Evolutionary conservation across 1,139 yeast species (phyloP).

Genomic region (Sugiyamaella neomexicana): DNA sequence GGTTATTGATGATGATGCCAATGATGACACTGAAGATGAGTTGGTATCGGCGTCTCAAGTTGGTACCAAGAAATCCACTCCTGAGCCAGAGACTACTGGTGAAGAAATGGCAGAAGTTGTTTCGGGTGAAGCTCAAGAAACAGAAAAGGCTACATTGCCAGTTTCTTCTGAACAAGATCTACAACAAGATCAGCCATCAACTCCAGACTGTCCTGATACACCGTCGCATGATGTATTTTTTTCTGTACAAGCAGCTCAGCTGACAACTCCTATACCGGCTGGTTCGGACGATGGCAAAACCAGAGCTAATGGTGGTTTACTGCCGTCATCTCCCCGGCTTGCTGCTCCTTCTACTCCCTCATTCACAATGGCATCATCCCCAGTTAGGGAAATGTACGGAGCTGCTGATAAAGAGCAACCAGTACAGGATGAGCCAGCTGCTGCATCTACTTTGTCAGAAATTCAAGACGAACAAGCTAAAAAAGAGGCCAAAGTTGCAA

Average conservation of each 20-base stretch:
- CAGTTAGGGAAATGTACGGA: not conserved
- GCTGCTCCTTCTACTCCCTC: conserved; percentile 13
- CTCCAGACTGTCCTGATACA: conserved; percentile 14
- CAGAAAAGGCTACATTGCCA: not conserved
- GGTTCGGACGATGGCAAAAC: not conserved
- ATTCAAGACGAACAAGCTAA: too few relatives aligned
- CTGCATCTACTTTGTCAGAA: too few relatives aligned
- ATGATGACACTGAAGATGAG: conserved; percentile 42
- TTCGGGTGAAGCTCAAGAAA: too few relatives aligned
- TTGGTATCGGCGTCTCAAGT: conserved; percentile 5
- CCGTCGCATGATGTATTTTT: conserved; percentile 1
- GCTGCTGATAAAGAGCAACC: not conserved
- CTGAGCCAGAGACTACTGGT: conserved; percentile 1
- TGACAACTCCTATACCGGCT: conserved; percentile 8
- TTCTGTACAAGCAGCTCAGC: conserved; percentile 8
- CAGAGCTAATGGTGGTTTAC: not conserved
- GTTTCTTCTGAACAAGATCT: not conserved
- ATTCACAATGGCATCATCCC: conserved; percentile 1
- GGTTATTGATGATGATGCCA: conserved; percentile 47
- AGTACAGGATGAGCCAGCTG: not conserved
- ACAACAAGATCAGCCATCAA: not conserved
- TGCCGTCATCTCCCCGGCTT: conserved; percentile 3
- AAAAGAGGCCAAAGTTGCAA: too few relatives aligned
- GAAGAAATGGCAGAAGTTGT: not conserved
- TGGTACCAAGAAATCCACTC: conserved; percentile 8